Conservation (phyloP, 371 early-diverging fungal species). For the Mucor indicus region DNA sequence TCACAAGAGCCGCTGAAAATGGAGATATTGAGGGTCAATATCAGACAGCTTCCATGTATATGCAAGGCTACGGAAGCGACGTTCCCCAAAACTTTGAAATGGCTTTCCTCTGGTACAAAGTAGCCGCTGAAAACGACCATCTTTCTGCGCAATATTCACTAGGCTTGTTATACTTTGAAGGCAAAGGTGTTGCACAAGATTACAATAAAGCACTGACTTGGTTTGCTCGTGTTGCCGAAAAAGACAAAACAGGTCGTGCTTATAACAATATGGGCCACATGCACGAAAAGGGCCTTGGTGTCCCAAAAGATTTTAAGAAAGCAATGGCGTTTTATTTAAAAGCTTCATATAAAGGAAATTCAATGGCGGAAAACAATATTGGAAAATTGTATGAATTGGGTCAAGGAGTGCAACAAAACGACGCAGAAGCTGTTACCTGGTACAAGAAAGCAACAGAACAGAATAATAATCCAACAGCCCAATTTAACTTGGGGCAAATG, state of each 20-base stretch:
- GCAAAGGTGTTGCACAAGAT: not conserved
- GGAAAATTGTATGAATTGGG: no score
- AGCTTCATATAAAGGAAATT: no score
- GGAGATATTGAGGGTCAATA: not conserved
- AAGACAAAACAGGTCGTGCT: not conserved
- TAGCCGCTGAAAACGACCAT: constrained; percentile 1
- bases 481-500: no score
- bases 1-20: not conserved
- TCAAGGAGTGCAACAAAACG: no score
- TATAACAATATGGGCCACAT: constrained; percentile 1
- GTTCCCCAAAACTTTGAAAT: not conserved
- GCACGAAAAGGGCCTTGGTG: not conserved
- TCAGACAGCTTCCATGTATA: not conserved
- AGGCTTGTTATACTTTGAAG: not conserved
- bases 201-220: not conserved
- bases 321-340: no score
- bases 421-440: no score
- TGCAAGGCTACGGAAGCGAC: not conserved
- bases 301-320: not conserved
- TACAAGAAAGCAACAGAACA: no score
- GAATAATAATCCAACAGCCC: no score
- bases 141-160: not conserved
- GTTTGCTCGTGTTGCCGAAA: not conserved
- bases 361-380: no score
- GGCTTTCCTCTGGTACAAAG: not conserved